phyloP scores from a whole-genome alignment of 2,329 filamentous ascomycete species.

The Phaeosphaeriaceae sp. region DNA sequence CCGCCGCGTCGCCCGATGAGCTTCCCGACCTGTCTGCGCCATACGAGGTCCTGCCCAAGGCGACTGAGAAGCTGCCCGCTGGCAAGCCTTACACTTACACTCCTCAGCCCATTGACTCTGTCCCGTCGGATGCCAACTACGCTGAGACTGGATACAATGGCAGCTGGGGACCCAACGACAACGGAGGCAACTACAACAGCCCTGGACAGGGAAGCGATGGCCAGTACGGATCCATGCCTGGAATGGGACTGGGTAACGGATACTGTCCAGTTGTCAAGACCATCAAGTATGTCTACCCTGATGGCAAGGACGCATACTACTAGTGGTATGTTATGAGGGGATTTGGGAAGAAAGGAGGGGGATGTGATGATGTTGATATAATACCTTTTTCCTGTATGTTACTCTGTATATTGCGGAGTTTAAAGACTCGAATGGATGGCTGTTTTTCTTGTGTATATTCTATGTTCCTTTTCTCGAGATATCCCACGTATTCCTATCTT shows the following conservation, averaged over 20 bases:
- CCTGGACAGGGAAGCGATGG: constrained; percentile 14
- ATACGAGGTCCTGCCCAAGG: constrained; percentile 35
- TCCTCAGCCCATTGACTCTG: constrained; percentile 27
- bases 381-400: neutral
- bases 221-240: neutral
- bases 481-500: neutral
- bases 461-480: neutral
- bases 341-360: neutral
- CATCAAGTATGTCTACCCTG: constrained; percentile 44
- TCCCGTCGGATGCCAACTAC: constrained; percentile 23
- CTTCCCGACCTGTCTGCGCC: constrained; percentile 40
- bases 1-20: constrained; percentile 30
- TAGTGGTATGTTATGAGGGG: neutral
- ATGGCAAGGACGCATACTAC: constrained; percentile 26
- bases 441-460: neutral
- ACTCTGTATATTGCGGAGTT: neutral
- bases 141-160: constrained; percentile 11
- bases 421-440: neutral
- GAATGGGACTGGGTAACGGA: constrained; percentile 9
- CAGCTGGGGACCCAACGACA: constrained; percentile 3
- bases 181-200: constrained; percentile 7
- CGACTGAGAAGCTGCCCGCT: constrained; percentile 37
- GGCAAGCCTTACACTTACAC: constrained; percentile 40
- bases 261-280: constrained; percentile 42
- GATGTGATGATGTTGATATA: neutral